Evolutionary conservation across 202 grass and related monocot species (phyloP).

Genomic region (Tripidium arundinaceum): DNA sequence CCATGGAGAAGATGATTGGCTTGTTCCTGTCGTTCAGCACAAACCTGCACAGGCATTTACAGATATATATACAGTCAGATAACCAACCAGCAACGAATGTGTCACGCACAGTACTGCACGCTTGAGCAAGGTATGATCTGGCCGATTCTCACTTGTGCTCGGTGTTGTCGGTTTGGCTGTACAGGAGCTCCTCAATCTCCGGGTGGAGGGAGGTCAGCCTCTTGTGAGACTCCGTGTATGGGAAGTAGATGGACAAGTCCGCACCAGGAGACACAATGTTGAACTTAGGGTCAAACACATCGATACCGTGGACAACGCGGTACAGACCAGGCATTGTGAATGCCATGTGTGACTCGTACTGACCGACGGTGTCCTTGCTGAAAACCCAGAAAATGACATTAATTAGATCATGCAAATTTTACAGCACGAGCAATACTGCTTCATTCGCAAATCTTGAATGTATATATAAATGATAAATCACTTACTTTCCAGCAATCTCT

Average conservation of each 20-base stretch:
- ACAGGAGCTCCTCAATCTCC: conserved; percentile 94
- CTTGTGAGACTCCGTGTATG: conserved; percentile 64
- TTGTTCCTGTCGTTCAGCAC: conserved; percentile 84
- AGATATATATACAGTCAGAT: neutral
- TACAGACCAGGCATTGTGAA: conserved; percentile 95
- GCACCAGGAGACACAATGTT: conserved; percentile 98
- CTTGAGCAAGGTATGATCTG: neutral
- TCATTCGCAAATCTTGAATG: too few relatives aligned
- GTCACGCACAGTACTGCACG: neutral
- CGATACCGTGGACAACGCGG: conserved; percentile 93
- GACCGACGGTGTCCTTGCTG: conserved; percentile 98
- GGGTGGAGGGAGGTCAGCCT: conserved; percentile 90
- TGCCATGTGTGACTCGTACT: conserved; percentile 94
- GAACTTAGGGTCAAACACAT: conserved; percentile 98
- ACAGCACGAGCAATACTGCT: too few relatives aligned
- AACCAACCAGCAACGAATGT: neutral
- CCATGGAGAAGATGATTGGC: conserved; percentile 98
- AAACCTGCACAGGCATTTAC: conserved; percentile 45
- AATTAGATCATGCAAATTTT: conserved; percentile 20
- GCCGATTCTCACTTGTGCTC: conserved; percentile 72
- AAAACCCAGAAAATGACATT: conserved; percentile 25
- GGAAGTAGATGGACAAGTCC: conserved; percentile 93
- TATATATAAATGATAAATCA: neutral
- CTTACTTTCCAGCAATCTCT: conserved; percentile 99
- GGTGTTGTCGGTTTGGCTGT: conserved; percentile 59